Evolutionary conservation across 495 filamentous ascomycete genomes (phyloP).

Genomic region (Podospora conica): DNA sequence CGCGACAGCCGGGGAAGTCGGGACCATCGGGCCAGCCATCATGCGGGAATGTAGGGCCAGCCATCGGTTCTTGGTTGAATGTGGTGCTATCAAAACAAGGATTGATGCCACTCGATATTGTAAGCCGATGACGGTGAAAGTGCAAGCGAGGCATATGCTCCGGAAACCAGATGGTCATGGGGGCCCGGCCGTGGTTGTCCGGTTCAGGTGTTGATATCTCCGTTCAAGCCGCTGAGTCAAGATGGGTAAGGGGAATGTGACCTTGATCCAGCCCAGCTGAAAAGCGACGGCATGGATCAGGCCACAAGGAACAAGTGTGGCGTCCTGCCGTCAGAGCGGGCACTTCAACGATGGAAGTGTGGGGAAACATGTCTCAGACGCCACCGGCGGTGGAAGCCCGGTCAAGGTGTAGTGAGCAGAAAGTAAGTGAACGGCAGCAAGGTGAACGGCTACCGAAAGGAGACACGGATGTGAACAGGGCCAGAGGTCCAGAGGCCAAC

Average conservation of each 20-base stretch:
- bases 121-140: neutral
- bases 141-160: neutral
- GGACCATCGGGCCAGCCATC: neutral
- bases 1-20: neutral
- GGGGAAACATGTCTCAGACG: neutral
- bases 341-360: neutral
- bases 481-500: no score
- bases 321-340: neutral
- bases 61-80: neutral
- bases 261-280: neutral
- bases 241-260: neutral
- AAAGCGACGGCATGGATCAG: neutral
- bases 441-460: no score
- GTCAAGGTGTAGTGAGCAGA: neutral
- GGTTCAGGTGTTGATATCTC: neutral
- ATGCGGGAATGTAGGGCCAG: neutral
- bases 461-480: no score
- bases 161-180: neutral
- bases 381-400: neutral
- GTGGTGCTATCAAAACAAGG: neutral
- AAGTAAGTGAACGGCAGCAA: neutral
- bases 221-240: neutral
- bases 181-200: neutral
- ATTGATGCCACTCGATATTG: neutral
- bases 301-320: neutral